Evolutionary conservation across 2,329 filamentous ascomycete genomes (phyloP).

Genomic region (Trichoderma sp.): DNA sequence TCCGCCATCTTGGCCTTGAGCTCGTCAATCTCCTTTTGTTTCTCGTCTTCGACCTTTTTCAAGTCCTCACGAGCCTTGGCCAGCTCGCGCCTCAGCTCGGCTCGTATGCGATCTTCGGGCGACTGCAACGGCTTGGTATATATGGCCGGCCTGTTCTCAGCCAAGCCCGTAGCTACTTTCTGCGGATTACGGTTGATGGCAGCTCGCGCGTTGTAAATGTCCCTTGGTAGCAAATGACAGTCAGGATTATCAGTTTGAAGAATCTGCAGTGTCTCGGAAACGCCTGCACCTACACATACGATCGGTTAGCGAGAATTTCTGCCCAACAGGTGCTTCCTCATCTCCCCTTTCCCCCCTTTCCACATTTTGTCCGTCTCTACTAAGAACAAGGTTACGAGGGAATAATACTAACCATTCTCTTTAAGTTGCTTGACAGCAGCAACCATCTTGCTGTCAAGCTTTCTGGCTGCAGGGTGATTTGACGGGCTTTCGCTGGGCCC

Average conservation of each 20-base stretch:
- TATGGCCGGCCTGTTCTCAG: constrained; percentile 60
- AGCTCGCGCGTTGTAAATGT: constrained; percentile 65
- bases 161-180: constrained; percentile 57
- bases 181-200: constrained; percentile 64
- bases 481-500: constrained; percentile 64
- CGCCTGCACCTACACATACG: constrained; percentile 52
- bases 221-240: constrained; percentile 59
- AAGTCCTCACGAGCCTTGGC: constrained; percentile 56
- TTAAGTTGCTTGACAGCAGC: constrained; percentile 64
- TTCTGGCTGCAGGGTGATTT: constrained; percentile 63
- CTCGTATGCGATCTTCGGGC: constrained; percentile 60
- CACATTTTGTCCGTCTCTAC: not conserved
- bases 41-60: constrained; percentile 53
- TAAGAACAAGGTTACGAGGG: constrained; percentile 25
- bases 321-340: constrained; percentile 18
- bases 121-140: constrained; percentile 64
- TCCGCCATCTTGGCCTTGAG: constrained; percentile 59
- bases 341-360: not conserved
- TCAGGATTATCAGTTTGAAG: constrained; percentile 62
- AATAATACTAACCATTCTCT: constrained; percentile 52
- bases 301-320: constrained; percentile 33
- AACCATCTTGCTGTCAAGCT: constrained; percentile 65
- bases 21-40: constrained; percentile 55
- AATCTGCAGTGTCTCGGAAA: constrained; percentile 64
- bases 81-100: constrained; percentile 59